Conservation (phyloP, 306 rosid species). For the Cyamopsis tetragonoloba region DNA sequence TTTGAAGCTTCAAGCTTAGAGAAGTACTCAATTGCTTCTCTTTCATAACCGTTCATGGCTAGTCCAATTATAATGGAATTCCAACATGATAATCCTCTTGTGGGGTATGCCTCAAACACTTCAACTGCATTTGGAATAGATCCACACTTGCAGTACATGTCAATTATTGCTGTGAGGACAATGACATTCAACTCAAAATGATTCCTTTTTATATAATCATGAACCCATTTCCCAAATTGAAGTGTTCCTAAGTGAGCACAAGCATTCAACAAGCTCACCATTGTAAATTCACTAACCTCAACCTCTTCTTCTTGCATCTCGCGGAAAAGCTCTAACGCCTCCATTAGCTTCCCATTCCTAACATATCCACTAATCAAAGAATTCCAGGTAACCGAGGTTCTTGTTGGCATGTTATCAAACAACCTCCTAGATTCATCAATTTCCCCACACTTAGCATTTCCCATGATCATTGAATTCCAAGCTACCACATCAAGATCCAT, state of each 20-base stretch:
- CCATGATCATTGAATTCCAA: constrained; percentile 79
- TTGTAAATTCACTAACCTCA: constrained; percentile 68
- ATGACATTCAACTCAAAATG: constrained; percentile 53
- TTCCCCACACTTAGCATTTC: constrained; percentile 69
- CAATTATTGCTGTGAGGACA: constrained; percentile 71
- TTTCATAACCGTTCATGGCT: constrained; percentile 69
- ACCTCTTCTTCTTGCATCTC: constrained; percentile 55
- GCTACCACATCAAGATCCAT: constrained; percentile 59
- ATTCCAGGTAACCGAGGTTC: constrained; percentile 68
- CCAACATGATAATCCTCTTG: constrained; percentile 65
- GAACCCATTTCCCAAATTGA: constrained; percentile 76
- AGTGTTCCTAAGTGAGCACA: constrained; percentile 86
- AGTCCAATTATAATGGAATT: constrained; percentile 71
- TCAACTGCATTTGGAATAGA: constrained; percentile 47
- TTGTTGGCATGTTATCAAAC: constrained; percentile 60
- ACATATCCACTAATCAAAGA: constrained; percentile 83
- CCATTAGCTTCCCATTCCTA: constrained; percentile 57
- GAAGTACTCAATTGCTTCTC: constrained; percentile 59
- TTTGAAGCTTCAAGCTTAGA: constrained; percentile 48
- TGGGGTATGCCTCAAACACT: constrained; percentile 52
- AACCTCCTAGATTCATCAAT: constrained; percentile 56
- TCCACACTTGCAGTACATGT: constrained; percentile 87
- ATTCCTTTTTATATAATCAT: constrained; percentile 53
- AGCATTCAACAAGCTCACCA: constrained; percentile 85
- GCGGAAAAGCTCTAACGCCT: constrained; percentile 59